A percentile compares a stretch with the other conserved stretches of the same genome.
These are phyloP conservation scores for Cercospora brassicicola DNA, from an alignment of 2,329 filamentous ascomycete genomes.

Conservation along the genomic window DNA sequence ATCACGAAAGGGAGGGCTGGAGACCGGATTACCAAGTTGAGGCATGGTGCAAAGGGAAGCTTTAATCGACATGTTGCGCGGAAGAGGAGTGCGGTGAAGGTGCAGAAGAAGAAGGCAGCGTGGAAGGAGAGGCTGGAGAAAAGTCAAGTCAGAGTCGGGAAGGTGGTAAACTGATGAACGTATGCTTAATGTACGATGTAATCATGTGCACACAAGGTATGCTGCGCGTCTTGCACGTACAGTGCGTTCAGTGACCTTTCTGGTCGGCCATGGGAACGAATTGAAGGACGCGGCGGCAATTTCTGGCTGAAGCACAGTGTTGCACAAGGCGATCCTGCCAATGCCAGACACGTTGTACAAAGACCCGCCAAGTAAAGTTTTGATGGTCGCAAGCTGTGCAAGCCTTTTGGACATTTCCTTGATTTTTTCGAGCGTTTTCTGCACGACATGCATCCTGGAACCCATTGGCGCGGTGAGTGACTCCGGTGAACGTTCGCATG, in stretches of 20 bases:
- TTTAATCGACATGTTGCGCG: conserved; percentile 45
- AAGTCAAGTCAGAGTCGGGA: conserved; percentile 1
- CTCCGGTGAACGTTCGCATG: background rate
- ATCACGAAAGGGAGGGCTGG: conserved; percentile 77
- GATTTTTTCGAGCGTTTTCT: background rate
- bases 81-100: conserved; percentile 41
- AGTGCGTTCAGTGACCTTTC: background rate
- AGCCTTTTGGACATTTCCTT: background rate
- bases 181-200: background rate
- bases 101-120: conserved; percentile 50
- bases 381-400: background rate
- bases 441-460: background rate
- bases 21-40: conserved; percentile 91
- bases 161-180: background rate
- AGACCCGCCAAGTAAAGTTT: background rate
- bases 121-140: conserved; percentile 41
- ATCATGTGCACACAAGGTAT: background rate
- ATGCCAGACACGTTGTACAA: background rate
- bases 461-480: background rate
- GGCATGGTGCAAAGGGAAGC: conserved; percentile 72
- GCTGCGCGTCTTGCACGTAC: background rate
- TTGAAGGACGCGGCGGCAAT: background rate
- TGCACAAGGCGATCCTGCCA: background rate
- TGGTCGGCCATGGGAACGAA: background rate
- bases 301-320: background rate